A percentile compares a stretch with the other conserved stretches of the same genome.
These are phyloP conservation scores for Aeschynomene evenia DNA, from an alignment of 306 rosid species.

Conservation along the genomic window DNA sequence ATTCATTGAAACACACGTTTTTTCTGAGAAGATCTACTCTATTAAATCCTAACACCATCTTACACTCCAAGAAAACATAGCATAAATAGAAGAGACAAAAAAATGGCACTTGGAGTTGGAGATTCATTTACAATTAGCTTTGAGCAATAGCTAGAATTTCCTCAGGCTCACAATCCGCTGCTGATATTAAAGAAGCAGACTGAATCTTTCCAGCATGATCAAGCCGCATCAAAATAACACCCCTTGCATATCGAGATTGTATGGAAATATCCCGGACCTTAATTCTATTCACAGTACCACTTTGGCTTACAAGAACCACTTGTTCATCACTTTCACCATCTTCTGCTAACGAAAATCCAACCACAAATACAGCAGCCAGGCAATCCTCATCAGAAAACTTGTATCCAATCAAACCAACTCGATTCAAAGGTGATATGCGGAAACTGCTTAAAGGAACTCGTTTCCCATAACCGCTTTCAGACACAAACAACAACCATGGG, in stretches of 20 bases:
- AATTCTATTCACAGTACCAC: slow-evolving; percentile 93
- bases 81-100: too few relatives aligned
- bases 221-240: slow-evolving; percentile 90
- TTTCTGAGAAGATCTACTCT: too few relatives aligned
- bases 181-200: slow-evolving; percentile 85
- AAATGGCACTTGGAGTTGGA: slow-evolving; percentile 6
- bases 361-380: slow-evolving; percentile 89
- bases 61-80: too few relatives aligned
- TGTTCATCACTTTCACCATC: slow-evolving; percentile 99
- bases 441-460: slow-evolving; percentile 90
- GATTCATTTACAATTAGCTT: slow-evolving; percentile 31
- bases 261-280: slow-evolving; percentile 94
- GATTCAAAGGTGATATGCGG: slow-evolving; percentile 66
- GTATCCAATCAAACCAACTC: slow-evolving; percentile 93
- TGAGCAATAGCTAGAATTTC: slow-evolving; percentile 47
- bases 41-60: too few relatives aligned
- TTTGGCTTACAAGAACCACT: slow-evolving; percentile 96
- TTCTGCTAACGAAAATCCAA: slow-evolving; percentile 82
- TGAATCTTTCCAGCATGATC: slow-evolving; percentile 93
- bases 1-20: too few relatives aligned
- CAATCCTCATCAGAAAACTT: slow-evolving; percentile 88
- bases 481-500: slow-evolving; percentile 95
- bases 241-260: slow-evolving; percentile 97
- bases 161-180: slow-evolving; percentile 56
- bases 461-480: slow-evolving; percentile 92